phyloP scores from a whole-genome alignment of 2,329 filamentous ascomycete genomes.

The Lecanoromycetidae sp. region DNA sequence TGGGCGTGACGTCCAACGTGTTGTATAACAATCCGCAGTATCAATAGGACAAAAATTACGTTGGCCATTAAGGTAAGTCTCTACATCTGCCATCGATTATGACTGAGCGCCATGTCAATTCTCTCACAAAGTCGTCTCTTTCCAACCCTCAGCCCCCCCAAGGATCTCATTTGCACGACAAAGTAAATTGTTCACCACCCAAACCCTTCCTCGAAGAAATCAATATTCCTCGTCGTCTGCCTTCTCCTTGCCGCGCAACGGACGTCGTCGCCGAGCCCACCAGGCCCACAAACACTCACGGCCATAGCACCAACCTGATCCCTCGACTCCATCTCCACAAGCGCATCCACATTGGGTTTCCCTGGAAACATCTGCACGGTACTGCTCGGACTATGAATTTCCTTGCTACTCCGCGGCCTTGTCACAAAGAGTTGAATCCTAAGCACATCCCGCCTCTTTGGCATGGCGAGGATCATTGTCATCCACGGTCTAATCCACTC shows the following conservation, averaged over 20 bases:
- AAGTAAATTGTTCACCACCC: slow-evolving; percentile 21
- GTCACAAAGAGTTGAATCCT: slow-evolving; percentile 86
- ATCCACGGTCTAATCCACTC: slow-evolving; percentile 90
- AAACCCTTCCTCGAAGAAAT: slow-evolving; percentile 70
- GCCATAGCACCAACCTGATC: slow-evolving; percentile 79
- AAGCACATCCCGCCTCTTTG: slow-evolving; percentile 67
- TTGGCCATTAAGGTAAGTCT: no score
- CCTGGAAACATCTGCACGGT: slow-evolving; percentile 90
- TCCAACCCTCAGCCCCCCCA: no score
- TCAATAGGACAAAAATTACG: no score
- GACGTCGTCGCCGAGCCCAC: slow-evolving; percentile 64
- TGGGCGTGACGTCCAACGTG: no score
- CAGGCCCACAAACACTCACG: slow-evolving; percentile 69
- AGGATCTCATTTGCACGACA: no score
- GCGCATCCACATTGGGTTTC: slow-evolving; percentile 64
- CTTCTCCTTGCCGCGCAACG: slow-evolving; percentile 54
- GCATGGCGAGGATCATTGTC: slow-evolving; percentile 64
- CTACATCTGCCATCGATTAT: no score
- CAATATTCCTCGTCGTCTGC: slow-evolving; percentile 49
- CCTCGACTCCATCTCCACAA: slow-evolving; percentile 71
- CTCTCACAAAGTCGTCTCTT: no score
- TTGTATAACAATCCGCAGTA: no score
- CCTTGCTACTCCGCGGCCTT: slow-evolving; percentile 67
- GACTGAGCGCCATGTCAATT: no score
- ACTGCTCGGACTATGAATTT: slow-evolving; percentile 61